Base-by-base conservation (phyloP, 768 basidiomycete genomes). In the Amanita phalloides region DNA sequence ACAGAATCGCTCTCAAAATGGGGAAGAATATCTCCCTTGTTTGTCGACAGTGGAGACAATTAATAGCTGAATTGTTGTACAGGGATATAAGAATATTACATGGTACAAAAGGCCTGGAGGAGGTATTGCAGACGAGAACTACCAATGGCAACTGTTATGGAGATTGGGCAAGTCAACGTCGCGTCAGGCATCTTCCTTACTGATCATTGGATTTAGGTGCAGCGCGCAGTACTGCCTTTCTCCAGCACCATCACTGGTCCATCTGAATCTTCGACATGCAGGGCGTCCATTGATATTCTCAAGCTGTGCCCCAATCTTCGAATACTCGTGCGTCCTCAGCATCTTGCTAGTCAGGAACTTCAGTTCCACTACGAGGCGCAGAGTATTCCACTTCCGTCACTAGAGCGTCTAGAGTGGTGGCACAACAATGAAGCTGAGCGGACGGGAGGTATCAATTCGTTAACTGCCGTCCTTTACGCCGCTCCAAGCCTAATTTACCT, bases 321-420 rank as follows among this genome's bases (percentile, higher is more conserved):
- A 58, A 76, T 77, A 6, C 76, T 85, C 17, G 68, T 78, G 47
- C 71, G 84, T 20, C 76, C 77, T 20, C 71, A 58, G 36, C 57
- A 54, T 39, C 57, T 62, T 14, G 47, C 57, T 30, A 54, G 61
- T 3, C 62, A 62, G 8, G 53, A 57, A 6, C 61, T 74, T 11
- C 67, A 64, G 32, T 85, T 77, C 63, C 77, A 82, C 25, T 79
- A 75, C 58, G 76, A 78, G 51, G 71, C 73, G 8, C 69, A 69
- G 11, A 68, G 64, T 49, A 62, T 79, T 3, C 60, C 72, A 3
- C 55, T 84, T 11, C 66, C 70, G 20, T 75, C 75, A 20, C 68
- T 86, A 37, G 75, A 73, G 41, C 77, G 82, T 25, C 71, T 86
- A 28, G 82, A 85, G 45, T 86, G 82, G 82, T 84, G 81, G 79